Base-by-base conservation (phyloP, 495 filamentous ascomycete genomes). In the Xeromyces bisporus region DNA sequence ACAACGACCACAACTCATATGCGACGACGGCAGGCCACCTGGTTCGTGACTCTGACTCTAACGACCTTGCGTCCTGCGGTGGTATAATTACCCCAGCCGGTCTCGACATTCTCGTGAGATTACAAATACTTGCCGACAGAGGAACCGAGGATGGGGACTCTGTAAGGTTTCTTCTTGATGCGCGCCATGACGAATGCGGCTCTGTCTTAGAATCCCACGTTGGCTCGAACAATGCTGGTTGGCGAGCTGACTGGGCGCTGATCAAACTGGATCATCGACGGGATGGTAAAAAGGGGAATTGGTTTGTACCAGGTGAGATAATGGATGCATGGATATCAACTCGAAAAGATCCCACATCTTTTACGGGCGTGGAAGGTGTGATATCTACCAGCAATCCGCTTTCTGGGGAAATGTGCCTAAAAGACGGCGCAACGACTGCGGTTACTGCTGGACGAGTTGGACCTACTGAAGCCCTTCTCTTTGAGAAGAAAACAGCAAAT, bases 391-490 rank as follows among this genome's bases (percentile, higher is more conserved):
- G 20, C 17, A 29, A 37, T 28, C 28, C 35, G 7, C n/a, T 25
- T 9, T 18, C 35, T 28, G 29, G 35, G 11, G 29, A 26, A 7
- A 33, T 37, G 21, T 24, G 18, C 33, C 33, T 32, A 13, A 36
- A 36, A 28, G 34, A 36, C 17, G 34, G 34, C 17, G 34, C 34
- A 8, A 16, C 7, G 11, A 37, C 29, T 17, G 20, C 23, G 12
- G 28, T 29, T 23, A 37, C 35, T 11, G 35, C 16, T 7, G 35
- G 35, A 27, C 26, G 29, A 16, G 15, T 37, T 12, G 35, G 31
- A 14, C 23, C 21, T 9, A 6, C 12, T 5, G 18, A 25, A 23
- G 16, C 21, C 10, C 4, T 21, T 10, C 12, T 32, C 12, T 32
- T 23, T 18, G 5, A 21, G 15, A 24, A 26, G 17, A 15, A 21